Evolutionary conservation across 768 basidiomycete genomes (phyloP).

Genomic region (Leucogyrophana mollusca): DNA sequence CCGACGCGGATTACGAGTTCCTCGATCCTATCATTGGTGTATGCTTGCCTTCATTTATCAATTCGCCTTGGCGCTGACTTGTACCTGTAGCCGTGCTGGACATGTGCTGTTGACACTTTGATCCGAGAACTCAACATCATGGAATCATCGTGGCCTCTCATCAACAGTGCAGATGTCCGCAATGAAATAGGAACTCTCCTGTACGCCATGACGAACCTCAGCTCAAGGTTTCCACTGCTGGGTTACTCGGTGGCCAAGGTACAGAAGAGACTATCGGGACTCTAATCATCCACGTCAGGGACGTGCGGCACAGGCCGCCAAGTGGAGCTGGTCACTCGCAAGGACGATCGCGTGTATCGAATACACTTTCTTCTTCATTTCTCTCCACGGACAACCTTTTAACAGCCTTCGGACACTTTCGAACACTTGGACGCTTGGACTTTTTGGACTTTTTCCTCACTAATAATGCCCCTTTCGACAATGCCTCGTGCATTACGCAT

Average conservation of each 20-base stretch:
- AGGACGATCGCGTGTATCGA: not conserved
- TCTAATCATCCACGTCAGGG: not conserved
- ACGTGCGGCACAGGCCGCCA: too few relatives aligned
- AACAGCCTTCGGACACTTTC: conserved; percentile 2
- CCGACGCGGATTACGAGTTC: conserved; percentile 64
- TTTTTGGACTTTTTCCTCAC: not conserved
- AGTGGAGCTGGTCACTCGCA: conserved; percentile 2
- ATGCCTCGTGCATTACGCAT: not conserved
- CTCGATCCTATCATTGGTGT: conserved; percentile 81
- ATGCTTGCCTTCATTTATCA: conserved; percentile 25
- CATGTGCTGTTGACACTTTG: conserved; percentile 62
- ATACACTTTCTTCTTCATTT: not conserved
- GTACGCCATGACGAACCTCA: conserved; percentile 63
- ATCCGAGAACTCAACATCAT: conserved; percentile 64
- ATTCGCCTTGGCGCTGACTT: conserved; percentile 8
- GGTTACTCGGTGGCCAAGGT: conserved; percentile 28
- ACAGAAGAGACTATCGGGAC: conserved; percentile 27
- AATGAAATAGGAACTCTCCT: conserved; percentile 60
- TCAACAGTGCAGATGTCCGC: conserved; percentile 56
- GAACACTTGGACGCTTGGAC: conserved; percentile 4
- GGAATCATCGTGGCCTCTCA: conserved; percentile 62
- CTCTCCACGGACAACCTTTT: conserved; percentile 1
- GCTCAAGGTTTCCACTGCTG: conserved; percentile 59
- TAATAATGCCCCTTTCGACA: not conserved
- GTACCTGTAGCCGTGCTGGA: conserved; percentile 64